Evolutionary conservation across 768 basidiomycete species (phyloP), one percentile per base, ranked within the genome.

Genomic region (Panaeolus cyanescens): DNA sequence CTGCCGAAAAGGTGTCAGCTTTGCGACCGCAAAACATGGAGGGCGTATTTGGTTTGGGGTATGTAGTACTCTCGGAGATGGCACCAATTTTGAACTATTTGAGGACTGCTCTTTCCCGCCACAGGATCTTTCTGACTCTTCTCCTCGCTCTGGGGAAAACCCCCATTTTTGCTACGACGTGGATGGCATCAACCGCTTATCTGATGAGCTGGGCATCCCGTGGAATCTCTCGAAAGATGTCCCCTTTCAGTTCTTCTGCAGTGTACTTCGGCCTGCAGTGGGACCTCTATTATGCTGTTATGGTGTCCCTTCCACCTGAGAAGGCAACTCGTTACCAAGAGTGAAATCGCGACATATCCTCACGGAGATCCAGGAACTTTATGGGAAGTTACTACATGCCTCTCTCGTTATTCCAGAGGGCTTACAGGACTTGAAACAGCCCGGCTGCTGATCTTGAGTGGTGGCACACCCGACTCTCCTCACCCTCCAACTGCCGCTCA

Each of bases 361-460:
- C 15, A 50, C 67, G 3, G 70, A 79, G 7, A 68, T 75, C 15
- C 55, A 71, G 13, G 69, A 65, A 17, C 66, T 80, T 0, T 69
- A 75, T 37, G 72, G 79, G 0, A 79, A 80, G 50, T 67, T 80
- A 1, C 54, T 73, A 0, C 80, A 80, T 20, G 55, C 70, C 0
- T 63, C 59, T 9, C 34, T 65, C 0, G 58, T 76, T 1, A 25
- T 74, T 1, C 68, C 68, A 10, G 77, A 71, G 4, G 59, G 70
- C 70, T 81, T 40, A 78, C 75, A 22, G 45, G 45, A 13, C 56
- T 80, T 12, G 74, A 80, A 54, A 12, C 67, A 62, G 75, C 79
- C 68, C 28, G n/a, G n/a, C n/a, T n/a, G n/a, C n/a, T n/a, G n/a
- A n/a, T n/a, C n/a, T n/a, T n/a, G 1, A 22, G 0, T 81, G 80